A percentile compares a stretch with the other conserved stretches of the same genome.
phyloP scores from a whole-genome alignment of 78 protist species.

The Polysphondylium violaceum region DNA sequence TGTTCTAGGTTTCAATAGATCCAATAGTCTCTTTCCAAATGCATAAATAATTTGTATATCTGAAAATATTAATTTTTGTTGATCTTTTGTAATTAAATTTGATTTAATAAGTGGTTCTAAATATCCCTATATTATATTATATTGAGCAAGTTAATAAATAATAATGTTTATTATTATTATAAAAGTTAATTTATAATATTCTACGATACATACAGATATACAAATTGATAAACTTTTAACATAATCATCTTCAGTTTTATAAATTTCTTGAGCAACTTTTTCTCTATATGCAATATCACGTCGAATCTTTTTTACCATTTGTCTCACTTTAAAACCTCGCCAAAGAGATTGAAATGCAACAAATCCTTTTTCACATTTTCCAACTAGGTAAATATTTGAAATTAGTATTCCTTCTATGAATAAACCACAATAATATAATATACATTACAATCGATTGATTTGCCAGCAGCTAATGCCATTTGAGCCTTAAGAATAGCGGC shows the following conservation, averaged over 20 bases:
- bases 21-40: conserved; percentile 49
- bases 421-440: not conserved
- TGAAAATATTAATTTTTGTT: conserved; percentile 45
- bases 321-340: conserved; percentile 70
- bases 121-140: conserved; percentile 35
- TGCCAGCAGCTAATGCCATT: conserved; percentile 65
- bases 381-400: not conserved
- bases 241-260: conserved; percentile 62
- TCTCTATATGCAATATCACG: conserved; percentile 67
- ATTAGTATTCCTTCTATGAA: not conserved
- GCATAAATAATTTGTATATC: conserved; percentile 63
- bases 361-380: conserved; percentile 41
- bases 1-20: not conserved
- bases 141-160: not conserved
- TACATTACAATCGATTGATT: conserved; percentile 21
- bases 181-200: not conserved
- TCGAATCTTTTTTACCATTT: not conserved
- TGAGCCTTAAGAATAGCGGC: conserved; percentile 36
- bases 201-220: too few species aligned
- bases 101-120: conserved; percentile 23
- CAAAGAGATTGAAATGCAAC: conserved; percentile 51
- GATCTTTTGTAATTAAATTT: conserved; percentile 47
- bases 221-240: conserved; percentile 30
- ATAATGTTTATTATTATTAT: not conserved
- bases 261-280: conserved; percentile 50